Base-by-base conservation (phyloP, 1,284 basidiomycete species). In the Moniliella sp. region DNA sequence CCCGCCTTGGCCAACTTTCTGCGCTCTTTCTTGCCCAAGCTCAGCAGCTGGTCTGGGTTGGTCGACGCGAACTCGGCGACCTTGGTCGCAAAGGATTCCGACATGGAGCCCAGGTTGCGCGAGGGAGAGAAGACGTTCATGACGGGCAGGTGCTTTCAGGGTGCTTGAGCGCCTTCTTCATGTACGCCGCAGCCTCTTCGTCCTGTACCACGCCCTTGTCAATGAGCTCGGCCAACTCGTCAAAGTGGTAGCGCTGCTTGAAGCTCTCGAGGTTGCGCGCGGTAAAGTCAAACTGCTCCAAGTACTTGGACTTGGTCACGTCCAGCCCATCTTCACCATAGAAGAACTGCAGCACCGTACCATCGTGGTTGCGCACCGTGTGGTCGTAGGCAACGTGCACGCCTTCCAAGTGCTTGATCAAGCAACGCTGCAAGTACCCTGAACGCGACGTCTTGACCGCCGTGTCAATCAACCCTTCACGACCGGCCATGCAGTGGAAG, bases 401-500 rank as follows among this genome's bases (percentile, higher is more conserved):
- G 35, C 88, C 88, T 61, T 97, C 91, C 37, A 97, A 68, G 64
- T 97, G 91, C 65, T 97, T 99, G 69, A 97, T 91, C 46, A 97
- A 67, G 66, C 91, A 97, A 36, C 91, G 74, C 61, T 99, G 91
- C 28, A 99, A 71, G 62, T 99, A 99, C 14, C 91, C 91, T 7
- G 91, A 99, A 43, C 91, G 81, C 44, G 80, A 82, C 4, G 91
- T 99, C 66, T 99, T 99, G 63, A 99, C 91, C 30, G 91, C 91
- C 7, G 91, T 99, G 61, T 99, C 91, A 55, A 97, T 99, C 18
- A 99, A 71, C 61, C 91, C 91, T 66, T 97, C 91, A 50, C 91
- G 75, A 33, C 91, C 91, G 38, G 91, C 86, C 91, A 99, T 99
- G 63, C 91, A 94, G 66, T 97, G 91, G 71, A 99, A 99, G 67